These are phyloP conservation scores for Serendipita sp. DNA, from an alignment of 768 basidiomycete genomes.

Conservation along the genomic window DNA sequence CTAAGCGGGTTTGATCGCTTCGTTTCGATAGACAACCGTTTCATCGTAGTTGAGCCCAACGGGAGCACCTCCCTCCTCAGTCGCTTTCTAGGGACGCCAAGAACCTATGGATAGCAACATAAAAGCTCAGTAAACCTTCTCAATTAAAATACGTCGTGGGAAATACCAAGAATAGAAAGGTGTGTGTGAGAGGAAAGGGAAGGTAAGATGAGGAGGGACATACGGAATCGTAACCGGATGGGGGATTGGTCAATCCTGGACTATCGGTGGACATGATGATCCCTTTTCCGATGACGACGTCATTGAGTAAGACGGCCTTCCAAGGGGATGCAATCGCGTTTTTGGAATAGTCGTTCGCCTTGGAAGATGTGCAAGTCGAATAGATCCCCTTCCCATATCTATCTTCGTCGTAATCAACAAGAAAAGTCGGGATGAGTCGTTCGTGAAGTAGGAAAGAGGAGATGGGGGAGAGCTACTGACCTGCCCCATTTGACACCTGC, in stretches of 20 bases:
- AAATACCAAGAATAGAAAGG: constrained; percentile 36
- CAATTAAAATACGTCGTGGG: constrained; percentile 56
- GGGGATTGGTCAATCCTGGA: constrained; percentile 36
- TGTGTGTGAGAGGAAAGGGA: not conserved
- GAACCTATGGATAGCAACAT: constrained; percentile 23
- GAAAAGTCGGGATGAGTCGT: not conserved
- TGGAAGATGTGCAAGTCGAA: constrained; percentile 61
- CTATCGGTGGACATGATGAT: constrained; percentile 47
- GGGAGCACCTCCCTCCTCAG: not conserved
- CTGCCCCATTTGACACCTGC: constrained; percentile 68
- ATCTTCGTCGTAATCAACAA: not conserved
- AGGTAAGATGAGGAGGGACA: constrained; percentile 15
- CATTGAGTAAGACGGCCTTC: constrained; percentile 54
- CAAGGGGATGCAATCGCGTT: constrained; percentile 37
- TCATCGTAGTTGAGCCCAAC: constrained; percentile 53
- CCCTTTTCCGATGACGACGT: constrained; percentile 55
- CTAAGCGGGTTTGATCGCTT: constrained; percentile 54
- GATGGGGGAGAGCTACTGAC: constrained; percentile 18
- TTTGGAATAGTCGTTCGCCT: constrained; percentile 46
- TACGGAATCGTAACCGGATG: constrained; percentile 51
- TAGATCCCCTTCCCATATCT: constrained; percentile 60
- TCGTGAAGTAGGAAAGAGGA: not conserved
- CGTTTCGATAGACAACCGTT: constrained; percentile 50
- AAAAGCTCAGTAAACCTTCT: constrained; percentile 47
- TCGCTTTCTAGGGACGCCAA: constrained; percentile 21